Evolutionary conservation across 129 eudicot species (phyloP).

Genomic region (Silybum marianum): DNA sequence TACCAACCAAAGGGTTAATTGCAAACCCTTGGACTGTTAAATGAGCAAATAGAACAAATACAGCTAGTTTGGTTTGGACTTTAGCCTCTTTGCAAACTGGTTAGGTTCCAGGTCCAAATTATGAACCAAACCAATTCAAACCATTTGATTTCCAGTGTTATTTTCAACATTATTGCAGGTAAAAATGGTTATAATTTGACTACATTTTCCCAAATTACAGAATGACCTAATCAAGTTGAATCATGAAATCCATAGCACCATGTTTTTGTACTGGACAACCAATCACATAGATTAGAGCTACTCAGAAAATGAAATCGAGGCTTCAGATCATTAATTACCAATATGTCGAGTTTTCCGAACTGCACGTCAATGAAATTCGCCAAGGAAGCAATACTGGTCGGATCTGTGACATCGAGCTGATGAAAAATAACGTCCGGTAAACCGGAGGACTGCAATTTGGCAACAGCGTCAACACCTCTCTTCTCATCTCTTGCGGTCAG

Average conservation of each 20-base stretch:
- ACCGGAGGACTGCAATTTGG: conserved; percentile 25
- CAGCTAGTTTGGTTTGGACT: neutral
- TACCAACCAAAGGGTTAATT: too few relatives aligned
- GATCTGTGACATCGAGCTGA: conserved; percentile 35
- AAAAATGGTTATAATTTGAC: neutral
- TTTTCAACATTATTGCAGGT: neutral
- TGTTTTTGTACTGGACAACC: neutral
- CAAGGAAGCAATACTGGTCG: conserved; percentile 24
- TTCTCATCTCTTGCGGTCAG: conserved; percentile 31
- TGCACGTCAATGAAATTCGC: conserved; percentile 18
- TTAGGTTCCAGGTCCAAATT: neutral
- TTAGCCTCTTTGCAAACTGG: neutral
- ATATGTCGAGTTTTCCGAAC: conserved; percentile 37
- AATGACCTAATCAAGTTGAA: neutral
- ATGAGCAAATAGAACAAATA: neutral
- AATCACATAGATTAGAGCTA: neutral
- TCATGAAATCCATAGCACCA: neutral
- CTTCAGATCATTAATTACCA: conserved; percentile 19
- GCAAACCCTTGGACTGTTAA: too few relatives aligned
- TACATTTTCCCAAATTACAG: neutral
- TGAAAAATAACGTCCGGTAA: conserved; percentile 27
- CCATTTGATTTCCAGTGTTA: too few relatives aligned
- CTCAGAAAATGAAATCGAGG: neutral
- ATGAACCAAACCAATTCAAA: too few relatives aligned
- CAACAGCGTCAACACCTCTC: conserved; percentile 34